Evolutionary conservation across 176 grass and related monocot species (phyloP).

Genomic region (Cocos nucifera): DNA sequence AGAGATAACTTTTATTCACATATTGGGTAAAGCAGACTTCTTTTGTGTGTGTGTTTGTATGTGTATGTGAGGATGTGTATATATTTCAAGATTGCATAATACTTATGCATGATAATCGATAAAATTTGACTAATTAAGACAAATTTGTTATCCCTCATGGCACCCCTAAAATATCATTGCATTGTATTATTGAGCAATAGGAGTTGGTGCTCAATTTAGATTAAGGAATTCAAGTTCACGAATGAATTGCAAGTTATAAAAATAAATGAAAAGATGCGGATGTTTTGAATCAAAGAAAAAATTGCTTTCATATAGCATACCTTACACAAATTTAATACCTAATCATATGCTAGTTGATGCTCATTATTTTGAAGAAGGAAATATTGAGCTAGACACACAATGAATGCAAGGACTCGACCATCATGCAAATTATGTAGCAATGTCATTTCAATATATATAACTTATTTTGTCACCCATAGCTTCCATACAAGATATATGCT

Average conservation of each 20-base stretch:
- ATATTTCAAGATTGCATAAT: too few relatives aligned
- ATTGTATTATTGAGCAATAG: slow-evolving; percentile 62
- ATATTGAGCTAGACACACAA: slow-evolving; percentile 76
- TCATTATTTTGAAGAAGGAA: slow-evolving; percentile 99
- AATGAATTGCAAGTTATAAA: slow-evolving; percentile 58
- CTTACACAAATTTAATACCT: slow-evolving; percentile 1
- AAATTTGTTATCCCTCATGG: too few relatives aligned
- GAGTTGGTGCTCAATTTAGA: slow-evolving; percentile 76
- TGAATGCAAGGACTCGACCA: slow-evolving; percentile 41
- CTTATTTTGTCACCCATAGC: too few relatives aligned
- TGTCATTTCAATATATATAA: too few relatives aligned
- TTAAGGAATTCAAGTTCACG: slow-evolving; percentile 39
- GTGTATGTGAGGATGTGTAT: too few relatives aligned
- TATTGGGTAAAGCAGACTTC: too few relatives aligned
- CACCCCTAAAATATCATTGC: background rate
- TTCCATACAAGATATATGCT: too few relatives aligned
- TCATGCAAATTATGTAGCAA: too few relatives aligned
- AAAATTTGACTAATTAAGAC: too few relatives aligned
- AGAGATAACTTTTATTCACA: too few relatives aligned
- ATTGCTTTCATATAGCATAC: slow-evolving; percentile 1
- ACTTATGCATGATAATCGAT: too few relatives aligned
- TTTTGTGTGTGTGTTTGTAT: too few relatives aligned
- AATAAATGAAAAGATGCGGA: slow-evolving; percentile 93
- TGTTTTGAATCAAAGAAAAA: slow-evolving; percentile 19
- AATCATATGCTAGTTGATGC: slow-evolving; percentile 37